Conservation (phyloP, 305 asterid genomes). For the Plantago coronopus region DNA sequence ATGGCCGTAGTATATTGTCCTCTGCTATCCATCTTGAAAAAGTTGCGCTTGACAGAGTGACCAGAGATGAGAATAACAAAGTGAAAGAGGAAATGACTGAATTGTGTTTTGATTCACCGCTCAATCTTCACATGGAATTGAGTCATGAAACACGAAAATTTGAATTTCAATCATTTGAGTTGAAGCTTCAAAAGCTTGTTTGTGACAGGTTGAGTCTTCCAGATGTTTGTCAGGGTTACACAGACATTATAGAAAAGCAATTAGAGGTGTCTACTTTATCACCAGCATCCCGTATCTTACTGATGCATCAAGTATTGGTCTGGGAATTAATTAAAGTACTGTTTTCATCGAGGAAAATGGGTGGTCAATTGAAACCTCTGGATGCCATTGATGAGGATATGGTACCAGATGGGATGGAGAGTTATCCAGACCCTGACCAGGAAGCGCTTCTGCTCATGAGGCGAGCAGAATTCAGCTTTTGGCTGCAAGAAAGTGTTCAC, state of each 20-base stretch:
- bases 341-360: constrained; percentile 55
- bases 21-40: constrained; percentile 74
- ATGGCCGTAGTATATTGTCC: constrained; percentile 43
- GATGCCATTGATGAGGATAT: constrained; percentile 78
- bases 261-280: constrained; percentile 65
- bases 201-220: constrained; percentile 60
- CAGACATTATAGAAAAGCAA: constrained; percentile 71
- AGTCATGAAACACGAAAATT: constrained; percentile 53
- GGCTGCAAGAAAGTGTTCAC: constrained; percentile 91
- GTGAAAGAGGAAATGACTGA: constrained; percentile 58
- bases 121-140: constrained; percentile 72
- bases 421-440: constrained; percentile 52
- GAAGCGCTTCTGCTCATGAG: constrained; percentile 78
- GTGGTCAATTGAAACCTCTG: constrained; percentile 38
- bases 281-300: constrained; percentile 50
- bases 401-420: constrained; percentile 56
- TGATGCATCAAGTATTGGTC: constrained; percentile 85
- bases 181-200: constrained; percentile 69
- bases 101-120: constrained; percentile 70
- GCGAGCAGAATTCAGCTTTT: constrained; percentile 81
- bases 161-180: constrained; percentile 49
- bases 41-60: constrained; percentile 69
- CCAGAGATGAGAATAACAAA: constrained; percentile 61
- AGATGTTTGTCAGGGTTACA: constrained; percentile 74
- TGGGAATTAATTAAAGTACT: constrained; percentile 94